A percentile compares a stretch with the other conserved stretches of the same genome.
phyloP scores from a whole-genome alignment of 352 stramenopile genomes.

The Phytophthora quininea region DNA sequence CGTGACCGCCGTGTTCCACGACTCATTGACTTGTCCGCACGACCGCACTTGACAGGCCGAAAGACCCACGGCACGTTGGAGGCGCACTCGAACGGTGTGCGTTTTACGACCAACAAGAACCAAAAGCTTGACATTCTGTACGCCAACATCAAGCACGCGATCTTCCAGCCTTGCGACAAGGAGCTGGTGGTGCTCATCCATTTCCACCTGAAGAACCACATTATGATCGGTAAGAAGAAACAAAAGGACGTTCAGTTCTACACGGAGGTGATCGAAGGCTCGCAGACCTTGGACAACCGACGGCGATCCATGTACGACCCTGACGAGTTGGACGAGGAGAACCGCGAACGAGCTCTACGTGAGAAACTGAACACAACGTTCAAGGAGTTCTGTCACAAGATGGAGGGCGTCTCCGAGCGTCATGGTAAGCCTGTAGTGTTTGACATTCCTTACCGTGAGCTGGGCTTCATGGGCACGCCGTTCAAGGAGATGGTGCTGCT shows the following conservation, averaged over 20 bases:
- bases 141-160: constrained; percentile 99
- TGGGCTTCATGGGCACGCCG: constrained; percentile 98
- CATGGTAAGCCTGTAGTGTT: constrained; percentile 96
- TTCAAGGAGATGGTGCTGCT: constrained; percentile 99
- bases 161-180: constrained; percentile 99
- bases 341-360: constrained; percentile 95
- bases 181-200: constrained; percentile 99
- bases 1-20: constrained; percentile 92
- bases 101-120: constrained; percentile 97
- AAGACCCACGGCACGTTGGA: constrained; percentile 97
- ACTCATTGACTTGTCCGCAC: constrained; percentile 97
- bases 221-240: constrained; percentile 99
- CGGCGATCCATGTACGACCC: constrained; percentile 99
- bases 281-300: constrained; percentile 94
- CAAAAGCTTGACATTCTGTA: constrained; percentile 99
- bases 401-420: constrained; percentile 86
- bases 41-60: constrained; percentile 93
- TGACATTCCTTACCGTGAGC: constrained; percentile 98
- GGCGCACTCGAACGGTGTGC: constrained; percentile 98
- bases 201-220: constrained; percentile 99
- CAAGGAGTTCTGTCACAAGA: constrained; percentile 99
- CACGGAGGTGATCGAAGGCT: constrained; percentile 99
- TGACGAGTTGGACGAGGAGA: constrained; percentile 99
- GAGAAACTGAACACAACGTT: constrained; percentile 99
- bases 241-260: constrained; percentile 99